Base-by-base conservation (phyloP, 2,329 filamentous ascomycete species). In the Diaporthe aspalathi region DNA sequence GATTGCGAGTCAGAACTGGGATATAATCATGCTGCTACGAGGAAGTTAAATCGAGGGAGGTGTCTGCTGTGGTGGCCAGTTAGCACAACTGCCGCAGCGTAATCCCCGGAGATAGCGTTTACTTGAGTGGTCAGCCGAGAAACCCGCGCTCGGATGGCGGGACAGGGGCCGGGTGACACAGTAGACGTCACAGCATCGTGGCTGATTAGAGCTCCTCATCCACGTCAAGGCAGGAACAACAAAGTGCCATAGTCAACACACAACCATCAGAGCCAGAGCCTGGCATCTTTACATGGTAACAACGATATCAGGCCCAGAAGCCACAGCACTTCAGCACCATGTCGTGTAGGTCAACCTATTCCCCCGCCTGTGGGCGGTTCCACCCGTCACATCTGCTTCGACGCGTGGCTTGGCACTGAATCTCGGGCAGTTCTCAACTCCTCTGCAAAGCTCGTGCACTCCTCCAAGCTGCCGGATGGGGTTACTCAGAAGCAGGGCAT, bases 371-470 rank as follows among this genome's bases (percentile, higher is more conserved):
- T 38, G 60, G 43, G 27, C 20, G 45, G 43, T 32, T 6, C 45
- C 60, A 65, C 60, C 29, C 32, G 60, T 65, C 45, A 50, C 60
- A 50, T 32, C 3, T 47, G 45, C n/a, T 16, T n/a, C 29, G 14
- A 38, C 11, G 29, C 20, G n/a, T 38, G 60, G 60, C 50, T 50
- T 52, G 52, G 50, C 57, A 16, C 50, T 63, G 66, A 57, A 22
- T 45, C 49, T 20, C 17, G 45, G 62, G 38, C 57, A 79, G 77
- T 88, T 80, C 81, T 89, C 76, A 84, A 79, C 73, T 82, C 82
- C 47, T 83, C 82, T 7, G 80, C 81, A 38, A 80, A 78, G 40
- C 69, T 88, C 22, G 75, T 77, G 66, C 85, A 88, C 78, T 76
- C 76, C 47, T 83, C 84, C 38, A 74, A 80, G 67, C 78, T 88